These are phyloP conservation scores for Dryas integrifolia DNA, from an alignment of 331 rosid genomes.

Conservation along the genomic window DNA sequence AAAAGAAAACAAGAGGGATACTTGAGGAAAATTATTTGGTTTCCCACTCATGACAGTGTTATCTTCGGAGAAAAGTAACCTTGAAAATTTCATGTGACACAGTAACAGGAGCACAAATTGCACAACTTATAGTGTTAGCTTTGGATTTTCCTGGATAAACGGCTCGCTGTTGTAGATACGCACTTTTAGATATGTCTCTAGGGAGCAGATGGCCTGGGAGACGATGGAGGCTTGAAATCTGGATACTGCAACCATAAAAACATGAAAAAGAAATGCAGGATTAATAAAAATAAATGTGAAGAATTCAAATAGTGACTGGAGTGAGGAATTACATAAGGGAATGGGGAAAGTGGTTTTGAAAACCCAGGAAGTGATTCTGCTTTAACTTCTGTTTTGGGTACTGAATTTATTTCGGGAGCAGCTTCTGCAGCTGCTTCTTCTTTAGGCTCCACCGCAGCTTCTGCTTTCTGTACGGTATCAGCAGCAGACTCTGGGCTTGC, in stretches of 20 bases:
- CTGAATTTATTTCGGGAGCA: slow-evolving; percentile 52
- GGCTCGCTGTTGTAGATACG: slow-evolving; percentile 29
- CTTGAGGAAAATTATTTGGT: slow-evolving; percentile 20
- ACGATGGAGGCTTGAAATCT: slow-evolving; percentile 95
- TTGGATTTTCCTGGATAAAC: slow-evolving; percentile 19
- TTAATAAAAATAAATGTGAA: neutral
- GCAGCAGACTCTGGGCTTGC: slow-evolving; percentile 44
- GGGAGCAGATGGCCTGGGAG: slow-evolving; percentile 92
- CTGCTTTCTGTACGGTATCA: slow-evolving; percentile 43
- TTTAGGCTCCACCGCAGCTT: slow-evolving; percentile 32
- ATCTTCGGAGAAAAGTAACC: slow-evolving; percentile 21
- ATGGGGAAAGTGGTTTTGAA: slow-evolving; percentile 78
- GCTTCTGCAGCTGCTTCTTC: slow-evolving; percentile 40
- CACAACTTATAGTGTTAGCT: slow-evolving; percentile 21
- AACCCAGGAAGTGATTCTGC: slow-evolving; percentile 53
- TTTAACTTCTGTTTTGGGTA: slow-evolving; percentile 54
- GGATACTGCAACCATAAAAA: slow-evolving; percentile 73
- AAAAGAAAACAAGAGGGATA: slow-evolving; percentile 2
- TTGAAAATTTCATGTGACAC: slow-evolving; percentile 20
- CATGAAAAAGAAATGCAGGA: slow-evolving; percentile 17
- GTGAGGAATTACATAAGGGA: slow-evolving; percentile 56
- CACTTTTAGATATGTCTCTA: slow-evolving; percentile 38
- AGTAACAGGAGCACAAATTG: slow-evolving; percentile 19
- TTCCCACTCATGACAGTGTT: slow-evolving; percentile 23
- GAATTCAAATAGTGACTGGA: neutral